Base-by-base conservation (phyloP, 2,329 filamentous ascomycete genomes). In the Cercospora sp. region DNA sequence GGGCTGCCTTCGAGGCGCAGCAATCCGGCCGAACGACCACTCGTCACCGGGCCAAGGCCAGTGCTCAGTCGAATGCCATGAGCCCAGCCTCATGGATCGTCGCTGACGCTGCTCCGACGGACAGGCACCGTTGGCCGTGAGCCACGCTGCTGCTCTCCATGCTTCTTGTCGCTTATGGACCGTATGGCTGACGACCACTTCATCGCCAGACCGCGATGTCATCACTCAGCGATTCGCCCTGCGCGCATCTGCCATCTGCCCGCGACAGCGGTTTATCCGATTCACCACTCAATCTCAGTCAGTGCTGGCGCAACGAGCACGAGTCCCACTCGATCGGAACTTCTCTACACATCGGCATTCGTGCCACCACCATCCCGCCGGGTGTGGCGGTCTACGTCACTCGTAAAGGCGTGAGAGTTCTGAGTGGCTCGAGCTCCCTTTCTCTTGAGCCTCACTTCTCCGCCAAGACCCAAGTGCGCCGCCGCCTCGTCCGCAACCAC, bases 341-440 rank as follows among this genome's bases (percentile, higher is more conserved):
- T 64, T 64, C 18, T 64, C 62, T 64, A 51, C 62, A 64, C 62
- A 63, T 63, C 61, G 61, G 40, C 61, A 63, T 58, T 64, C 21
- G 62, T 64, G 62, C 37, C 60, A 58, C 62, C 61, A 37, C 30
- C 16, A 53, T 16, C 16, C 10, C 24, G 10, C 28, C 61, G 45
- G 26, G 24, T 63, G 61, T 63, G 61, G 61, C 61, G 61, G 26
- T 13, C 45, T n/a, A 55, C 61, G 61, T 55, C 45, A 63, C 53
- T 32, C 53, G 26, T 21, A 30, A 18, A n/a, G 53, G 26, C 53
- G 53, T 16, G 26, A 32, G 53, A 30, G 16, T 58, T 58, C 12
- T 13, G 26, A 34, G 53, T 58, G 53, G 53, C 53, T 30, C 53
- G 30, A 58, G 53, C 53, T 58, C 26, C 21, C 16, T 58, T 34